Conservation (phyloP, 495 filamentous ascomycete genomes). For the Pseudoneurospora amorphoporcata region DNA sequence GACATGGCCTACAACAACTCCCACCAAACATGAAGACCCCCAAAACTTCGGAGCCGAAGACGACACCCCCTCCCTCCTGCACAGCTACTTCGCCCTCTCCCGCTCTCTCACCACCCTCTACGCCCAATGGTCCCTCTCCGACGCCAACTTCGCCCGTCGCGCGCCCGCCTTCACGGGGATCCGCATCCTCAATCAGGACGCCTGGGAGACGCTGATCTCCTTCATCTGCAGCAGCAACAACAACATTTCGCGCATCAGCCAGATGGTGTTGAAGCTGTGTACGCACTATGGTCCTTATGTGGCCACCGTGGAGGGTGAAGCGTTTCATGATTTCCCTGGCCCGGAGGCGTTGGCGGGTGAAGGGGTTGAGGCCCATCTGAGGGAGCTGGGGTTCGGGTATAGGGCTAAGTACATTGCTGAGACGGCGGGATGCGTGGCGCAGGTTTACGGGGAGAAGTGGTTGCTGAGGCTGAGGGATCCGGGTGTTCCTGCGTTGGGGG, state of each 20-base stretch:
- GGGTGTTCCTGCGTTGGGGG: slow-evolving; percentile 48
- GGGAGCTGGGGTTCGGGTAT: slow-evolving; percentile 87
- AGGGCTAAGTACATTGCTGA: slow-evolving; percentile 82
- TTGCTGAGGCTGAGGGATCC: slow-evolving; percentile 66
- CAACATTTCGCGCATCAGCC: slow-evolving; percentile 87
- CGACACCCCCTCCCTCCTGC: slow-evolving; percentile 56
- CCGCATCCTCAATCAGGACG: slow-evolving; percentile 88
- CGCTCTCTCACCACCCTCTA: slow-evolving; percentile 69
- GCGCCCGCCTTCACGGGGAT: slow-evolving; percentile 84
- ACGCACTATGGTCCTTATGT: slow-evolving; percentile 70
- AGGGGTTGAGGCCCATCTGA: slow-evolving; percentile 65
- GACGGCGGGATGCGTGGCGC: slow-evolving; percentile 65
- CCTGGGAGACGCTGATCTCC: slow-evolving; percentile 87
- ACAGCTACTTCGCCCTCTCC: slow-evolving; percentile 73
- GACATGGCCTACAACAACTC: slow-evolving; percentile 37
- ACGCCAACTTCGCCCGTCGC: slow-evolving; percentile 82
- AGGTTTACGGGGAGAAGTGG: slow-evolving; percentile 62
- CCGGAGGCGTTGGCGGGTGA: slow-evolving; percentile 58
- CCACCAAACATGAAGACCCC: slow-evolving; percentile 17
- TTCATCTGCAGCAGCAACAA: slow-evolving; percentile 99
- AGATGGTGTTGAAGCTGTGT: slow-evolving; percentile 94
- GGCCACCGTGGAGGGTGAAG: slow-evolving; percentile 53
- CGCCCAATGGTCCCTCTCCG: slow-evolving; percentile 71
- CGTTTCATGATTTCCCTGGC: slow-evolving; percentile 80
- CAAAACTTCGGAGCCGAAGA: slow-evolving; percentile 36